Evolutionary conservation across 1,139 yeast genomes (phyloP), one percentile per base, ranked within the genome.

Genomic region (Zygosaccharomyces pseudobailii): DNA sequence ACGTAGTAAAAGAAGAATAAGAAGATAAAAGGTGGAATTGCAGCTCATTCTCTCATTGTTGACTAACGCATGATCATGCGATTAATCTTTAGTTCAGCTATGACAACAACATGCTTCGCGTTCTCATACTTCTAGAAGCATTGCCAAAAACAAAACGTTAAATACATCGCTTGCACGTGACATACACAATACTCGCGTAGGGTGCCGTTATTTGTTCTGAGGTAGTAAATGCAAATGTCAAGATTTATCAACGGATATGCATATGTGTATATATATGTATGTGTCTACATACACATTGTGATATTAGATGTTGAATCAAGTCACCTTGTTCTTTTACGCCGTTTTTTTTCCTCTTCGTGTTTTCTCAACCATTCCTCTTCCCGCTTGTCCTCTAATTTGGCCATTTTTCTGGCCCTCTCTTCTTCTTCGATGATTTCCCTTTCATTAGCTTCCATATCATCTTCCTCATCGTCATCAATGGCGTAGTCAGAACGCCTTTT

Each of bases 381-480:
- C 44, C 71, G 68, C 46, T 72, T 71, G 57, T 87, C 95, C 60
- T 87, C 96, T 39, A 72, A 54, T 55, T 76, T 75, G 0, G 89
- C 95, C 49, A 69, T 69, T 44, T 66, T 71, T 43, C 81, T 73
- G 4, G 96, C 84, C 37, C 78, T 66, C 55, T 71, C 76, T 65
- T 90, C 97, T 61, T 90, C 97, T 46, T 79, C 87, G 37, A 88
- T 70, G 35, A 90, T 80, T 56, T 90, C 96, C 25, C 82, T 82
- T 20, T 96, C 97, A 1, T 94, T 84, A 6, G 96, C 96, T 62
- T 90, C 97, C 97, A 90, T 90, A 60, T 87, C 95, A 50, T 83
- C 87, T 17, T 56, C 56, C 23, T 53, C 54, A 41, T 62, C 63
- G 49, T 76, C 80, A 51, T 73, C 73, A 36, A 71, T 66, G 32